Percentiles rank a stretch among this genome's conserved stretches.
phyloP scores from a whole-genome alignment of 169 alveolate species.

The Cardiosporidium cionae region DNA sequence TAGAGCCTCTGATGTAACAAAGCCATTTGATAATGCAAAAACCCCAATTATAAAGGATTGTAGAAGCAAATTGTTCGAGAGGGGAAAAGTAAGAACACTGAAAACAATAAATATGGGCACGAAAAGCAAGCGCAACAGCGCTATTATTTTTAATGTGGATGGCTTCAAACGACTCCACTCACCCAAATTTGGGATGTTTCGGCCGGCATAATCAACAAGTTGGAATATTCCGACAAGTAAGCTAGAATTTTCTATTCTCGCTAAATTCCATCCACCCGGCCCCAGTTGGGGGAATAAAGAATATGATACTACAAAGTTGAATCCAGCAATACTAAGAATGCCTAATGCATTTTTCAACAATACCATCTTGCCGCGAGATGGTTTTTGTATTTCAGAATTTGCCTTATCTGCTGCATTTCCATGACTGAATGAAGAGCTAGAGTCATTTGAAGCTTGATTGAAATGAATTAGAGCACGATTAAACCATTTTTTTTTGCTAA shows the following conservation, averaged over 20 bases:
- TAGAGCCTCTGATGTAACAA: not conserved
- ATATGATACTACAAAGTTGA: too few species aligned
- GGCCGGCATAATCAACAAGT: not conserved
- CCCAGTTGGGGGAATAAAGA: not conserved
- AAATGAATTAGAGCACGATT: too few species aligned
- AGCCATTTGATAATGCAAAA: not conserved
- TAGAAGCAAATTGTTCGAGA: too few species aligned
- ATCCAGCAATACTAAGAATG: too few species aligned
- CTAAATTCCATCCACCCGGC: not conserved
- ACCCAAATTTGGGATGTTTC: not conserved
- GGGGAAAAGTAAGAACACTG: not conserved
- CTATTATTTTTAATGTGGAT: not conserved
- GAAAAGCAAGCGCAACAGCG: not conserved
- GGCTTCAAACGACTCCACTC: not conserved
- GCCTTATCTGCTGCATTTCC: too few species aligned
- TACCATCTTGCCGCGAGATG: too few species aligned
- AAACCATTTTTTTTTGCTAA: too few species aligned
- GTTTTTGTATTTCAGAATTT: too few species aligned
- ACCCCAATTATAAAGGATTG: not conserved
- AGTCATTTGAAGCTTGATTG: too few species aligned
- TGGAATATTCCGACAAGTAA: not conserved
- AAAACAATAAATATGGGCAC: not conserved
- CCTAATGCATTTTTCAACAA: too few species aligned
- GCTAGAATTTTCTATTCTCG: not conserved
- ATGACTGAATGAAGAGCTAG: too few species aligned